phyloP scores from a whole-genome alignment of 805 yeast species.

The Hanseniaspora meyeri region DNA sequence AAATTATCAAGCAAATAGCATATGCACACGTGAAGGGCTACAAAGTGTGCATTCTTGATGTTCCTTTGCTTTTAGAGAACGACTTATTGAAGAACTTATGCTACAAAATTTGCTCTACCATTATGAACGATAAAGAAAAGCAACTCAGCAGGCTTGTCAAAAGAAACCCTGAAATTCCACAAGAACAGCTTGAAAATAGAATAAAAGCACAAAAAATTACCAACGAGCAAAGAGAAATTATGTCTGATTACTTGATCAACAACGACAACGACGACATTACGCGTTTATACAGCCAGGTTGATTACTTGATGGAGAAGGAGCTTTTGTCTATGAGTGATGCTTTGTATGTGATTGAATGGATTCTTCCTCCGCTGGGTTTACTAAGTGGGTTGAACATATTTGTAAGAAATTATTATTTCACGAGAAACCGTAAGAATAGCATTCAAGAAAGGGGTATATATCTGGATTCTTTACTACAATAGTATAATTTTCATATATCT shows the following conservation, averaged over 20 bases:
- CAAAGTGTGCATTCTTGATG: constrained; percentile 63
- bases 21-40: constrained; percentile 46
- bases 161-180: constrained; percentile 56
- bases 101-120: constrained; percentile 56
- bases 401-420: constrained; percentile 18
- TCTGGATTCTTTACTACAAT: neutral
- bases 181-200: constrained; percentile 57
- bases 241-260: constrained; percentile 51
- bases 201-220: constrained; percentile 66
- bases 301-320: constrained; percentile 26
- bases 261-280: constrained; percentile 41
- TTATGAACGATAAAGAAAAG: constrained; percentile 38
- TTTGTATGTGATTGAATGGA: constrained; percentile 25
- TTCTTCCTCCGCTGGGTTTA: constrained; percentile 33
- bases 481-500: neutral
- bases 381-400: constrained; percentile 25
- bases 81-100: constrained; percentile 58
- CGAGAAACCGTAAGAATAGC: neutral
- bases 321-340: constrained; percentile 30
- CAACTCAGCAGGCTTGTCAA: constrained; percentile 53
- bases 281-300: constrained; percentile 35
- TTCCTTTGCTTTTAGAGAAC: constrained; percentile 74
- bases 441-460: neutral
- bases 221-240: constrained; percentile 40
- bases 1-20: constrained; percentile 47